Evolutionary conservation across 208 protist genomes (phyloP).

Genomic region (Leishmania amazonensis): DNA sequence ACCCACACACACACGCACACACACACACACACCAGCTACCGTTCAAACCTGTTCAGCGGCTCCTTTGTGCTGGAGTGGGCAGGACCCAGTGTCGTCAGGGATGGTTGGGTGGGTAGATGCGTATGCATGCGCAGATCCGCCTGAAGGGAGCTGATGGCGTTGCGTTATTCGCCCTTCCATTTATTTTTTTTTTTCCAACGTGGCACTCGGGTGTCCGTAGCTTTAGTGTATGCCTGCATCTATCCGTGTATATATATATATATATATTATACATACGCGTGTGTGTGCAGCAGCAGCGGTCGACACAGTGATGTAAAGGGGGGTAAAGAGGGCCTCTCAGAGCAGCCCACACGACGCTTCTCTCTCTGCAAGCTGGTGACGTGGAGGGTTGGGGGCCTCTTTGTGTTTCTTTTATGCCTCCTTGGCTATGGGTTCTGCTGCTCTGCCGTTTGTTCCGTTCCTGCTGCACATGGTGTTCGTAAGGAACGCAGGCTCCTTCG

Average conservation of each 20-base stretch:
- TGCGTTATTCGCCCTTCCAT: background rate
- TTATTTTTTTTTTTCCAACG: background rate
- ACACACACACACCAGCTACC: background rate
- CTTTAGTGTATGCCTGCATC: background rate
- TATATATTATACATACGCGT: background rate
- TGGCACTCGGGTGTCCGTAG: background rate
- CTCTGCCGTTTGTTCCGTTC: background rate
- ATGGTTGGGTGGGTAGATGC: background rate
- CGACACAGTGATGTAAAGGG: background rate
- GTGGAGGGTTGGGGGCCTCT: background rate
- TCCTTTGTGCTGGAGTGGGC: background rate
- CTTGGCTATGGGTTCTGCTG: background rate
- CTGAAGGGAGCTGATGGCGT: background rate
- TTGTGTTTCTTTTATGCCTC: background rate
- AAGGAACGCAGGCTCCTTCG: background rate
- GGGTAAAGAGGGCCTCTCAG: background rate
- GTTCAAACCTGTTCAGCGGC: background rate
- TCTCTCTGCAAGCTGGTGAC: background rate
- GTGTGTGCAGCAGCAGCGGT: conserved; percentile 7
- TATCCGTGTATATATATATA: conserved; percentile 15
- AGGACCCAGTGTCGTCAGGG: background rate
- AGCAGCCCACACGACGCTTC: background rate
- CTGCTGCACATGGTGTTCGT: background rate
- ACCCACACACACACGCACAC: background rate
- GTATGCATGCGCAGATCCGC: conserved; percentile 4